Conservation (phyloP, 2,329 filamentous ascomycete species). For the Chaetoscypha palmicola region DNA sequence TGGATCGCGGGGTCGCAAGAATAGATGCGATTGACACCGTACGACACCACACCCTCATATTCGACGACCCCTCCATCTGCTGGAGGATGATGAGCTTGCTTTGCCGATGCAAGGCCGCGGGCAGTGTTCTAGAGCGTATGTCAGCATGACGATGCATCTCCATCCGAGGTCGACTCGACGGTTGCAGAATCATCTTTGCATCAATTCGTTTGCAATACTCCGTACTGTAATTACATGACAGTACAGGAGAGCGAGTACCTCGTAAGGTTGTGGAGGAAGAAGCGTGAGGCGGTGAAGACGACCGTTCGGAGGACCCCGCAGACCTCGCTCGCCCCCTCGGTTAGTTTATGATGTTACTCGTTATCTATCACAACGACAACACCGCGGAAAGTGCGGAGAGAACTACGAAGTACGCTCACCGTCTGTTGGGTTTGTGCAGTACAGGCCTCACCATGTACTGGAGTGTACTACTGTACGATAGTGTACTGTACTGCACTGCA, state of each 20-base stretch:
- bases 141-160: slow-evolving; percentile 3
- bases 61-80: neutral
- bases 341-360: neutral
- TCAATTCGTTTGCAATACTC: neutral
- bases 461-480: too few species aligned
- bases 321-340: neutral
- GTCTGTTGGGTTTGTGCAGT: slow-evolving; percentile 4
- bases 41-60: neutral
- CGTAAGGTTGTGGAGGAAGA: neutral
- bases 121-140: neutral
- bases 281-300: slow-evolving; percentile 1
- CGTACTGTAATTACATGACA: too few species aligned
- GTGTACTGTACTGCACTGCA: too few species aligned
- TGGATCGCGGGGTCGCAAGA: neutral
- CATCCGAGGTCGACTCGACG: neutral
- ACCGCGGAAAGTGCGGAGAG: neutral
- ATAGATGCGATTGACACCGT: too few species aligned
- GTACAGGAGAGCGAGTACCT: too few species aligned
- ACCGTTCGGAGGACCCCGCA: neutral
- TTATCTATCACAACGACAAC: neutral
- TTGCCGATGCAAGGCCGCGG: neutral
- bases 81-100: neutral
- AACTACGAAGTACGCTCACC: neutral
- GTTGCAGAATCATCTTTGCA: neutral
- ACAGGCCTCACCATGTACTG: too few species aligned